These are phyloP conservation scores for Vaccinium corymbosum DNA, from an alignment of 148 eudicot genomes.

Conservation along the genomic window DNA sequence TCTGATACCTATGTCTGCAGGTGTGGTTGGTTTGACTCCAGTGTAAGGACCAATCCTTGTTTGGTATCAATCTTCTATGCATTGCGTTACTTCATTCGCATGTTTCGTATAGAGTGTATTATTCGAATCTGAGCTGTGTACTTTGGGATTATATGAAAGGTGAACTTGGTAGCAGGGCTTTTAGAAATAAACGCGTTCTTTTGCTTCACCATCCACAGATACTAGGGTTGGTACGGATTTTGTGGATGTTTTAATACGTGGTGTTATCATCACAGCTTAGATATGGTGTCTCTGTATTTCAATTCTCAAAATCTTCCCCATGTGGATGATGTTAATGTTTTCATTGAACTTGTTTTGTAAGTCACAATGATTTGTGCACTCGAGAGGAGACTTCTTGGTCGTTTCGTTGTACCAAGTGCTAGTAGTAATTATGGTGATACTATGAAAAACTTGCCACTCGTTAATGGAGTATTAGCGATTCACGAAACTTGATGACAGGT, in stretches of 20 bases:
- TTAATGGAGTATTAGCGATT: background rate
- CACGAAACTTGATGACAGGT: background rate
- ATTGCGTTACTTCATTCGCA: background rate
- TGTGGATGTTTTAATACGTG: background rate
- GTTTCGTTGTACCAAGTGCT: background rate
- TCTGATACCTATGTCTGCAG: background rate
- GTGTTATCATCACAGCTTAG: background rate
- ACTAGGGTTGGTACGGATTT: background rate
- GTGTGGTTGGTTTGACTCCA: conserved; percentile 19
- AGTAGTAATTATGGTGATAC: background rate
- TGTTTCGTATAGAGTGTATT: conserved; percentile 6
- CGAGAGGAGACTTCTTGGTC: background rate
- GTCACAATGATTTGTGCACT: background rate
- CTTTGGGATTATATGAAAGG: background rate
- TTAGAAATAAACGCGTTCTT: background rate
- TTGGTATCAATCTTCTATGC: background rate
- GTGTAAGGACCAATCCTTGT: conserved; percentile 7
- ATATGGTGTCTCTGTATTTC: background rate
- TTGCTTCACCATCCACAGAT: background rate
- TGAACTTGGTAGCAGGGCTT: background rate
- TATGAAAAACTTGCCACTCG: too few species aligned
- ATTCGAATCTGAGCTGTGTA: background rate
- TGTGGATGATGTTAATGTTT: background rate
- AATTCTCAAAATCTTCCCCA: background rate
- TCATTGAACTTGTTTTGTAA: background rate